Conservation (phyloP, 805 yeast genomes). For the Wickerhamiella occidentalis region DNA sequence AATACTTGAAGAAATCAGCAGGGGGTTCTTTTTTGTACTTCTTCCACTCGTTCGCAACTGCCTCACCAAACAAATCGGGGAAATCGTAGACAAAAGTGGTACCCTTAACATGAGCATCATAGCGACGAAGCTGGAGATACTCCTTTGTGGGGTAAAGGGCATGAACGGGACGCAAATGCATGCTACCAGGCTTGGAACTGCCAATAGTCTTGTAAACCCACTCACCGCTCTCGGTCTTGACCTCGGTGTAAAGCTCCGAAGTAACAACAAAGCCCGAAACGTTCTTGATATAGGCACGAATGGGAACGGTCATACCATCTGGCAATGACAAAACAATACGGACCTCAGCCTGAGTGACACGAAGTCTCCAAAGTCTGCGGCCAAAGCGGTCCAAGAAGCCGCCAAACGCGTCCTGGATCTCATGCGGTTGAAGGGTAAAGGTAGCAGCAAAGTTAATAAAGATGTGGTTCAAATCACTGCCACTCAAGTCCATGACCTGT, state of each 20-base stretch:
- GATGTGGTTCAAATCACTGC: constrained; percentile 92
- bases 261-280: constrained; percentile 96
- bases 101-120: constrained; percentile 96
- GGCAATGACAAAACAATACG: constrained; percentile 92
- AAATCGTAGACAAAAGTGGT: constrained; percentile 96
- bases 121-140: constrained; percentile 96
- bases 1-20: constrained; percentile 62
- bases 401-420: constrained; percentile 95
- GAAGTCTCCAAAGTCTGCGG: constrained; percentile 87
- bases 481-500: constrained; percentile 86
- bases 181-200: constrained; percentile 64
- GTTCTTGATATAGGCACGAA: constrained; percentile 91
- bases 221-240: constrained; percentile 81
- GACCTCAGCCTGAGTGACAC: constrained; percentile 95
- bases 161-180: constrained; percentile 92
- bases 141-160: constrained; percentile 97
- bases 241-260: constrained; percentile 89
- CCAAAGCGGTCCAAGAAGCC: constrained; percentile 97
- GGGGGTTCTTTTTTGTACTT: constrained; percentile 37
- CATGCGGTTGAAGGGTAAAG: constrained; percentile 86
- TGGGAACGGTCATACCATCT: constrained; percentile 79
- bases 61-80: constrained; percentile 97
- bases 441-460: constrained; percentile 95
- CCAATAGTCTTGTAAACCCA: constrained; percentile 97
- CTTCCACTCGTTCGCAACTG: constrained; percentile 76